Base-by-base conservation (phyloP, 2,329 filamentous ascomycete genomes). In the Colletotrichum lentis region DNA sequence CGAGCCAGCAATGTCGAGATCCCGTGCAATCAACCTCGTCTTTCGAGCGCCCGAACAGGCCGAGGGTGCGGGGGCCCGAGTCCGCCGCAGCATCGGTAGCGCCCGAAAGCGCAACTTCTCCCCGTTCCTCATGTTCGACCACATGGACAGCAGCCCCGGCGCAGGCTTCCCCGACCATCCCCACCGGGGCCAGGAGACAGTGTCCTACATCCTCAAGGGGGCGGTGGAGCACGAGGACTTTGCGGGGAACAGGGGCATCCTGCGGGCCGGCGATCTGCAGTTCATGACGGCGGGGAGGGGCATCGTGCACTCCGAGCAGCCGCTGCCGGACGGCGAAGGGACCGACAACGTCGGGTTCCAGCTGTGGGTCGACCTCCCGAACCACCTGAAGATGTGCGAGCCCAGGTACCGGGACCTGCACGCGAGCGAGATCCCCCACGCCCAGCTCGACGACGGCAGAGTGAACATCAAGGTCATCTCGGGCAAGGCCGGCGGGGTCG, bases 221-320 rank as follows among this genome's bases (percentile, higher is more conserved):
- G 92, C 87, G 3, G 88, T 96, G 67, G 93, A 97, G 80, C 94
- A 97, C 76, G 94, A 97, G 81, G 94, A 97, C 78, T 97, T 97
- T 73, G 90, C 92, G 2, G 94, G 94, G 10, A 90, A 96, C 81
- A 86, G 86, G 56, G 95, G 95, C 64, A 95, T 91, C 3, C 92
- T 98, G 73, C 85, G 90, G 68, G 80, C 91, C 0, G 95, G 96
- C n/a, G 95, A 97, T 76, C 81, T 98, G 52, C 95, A 98, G 77
- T 98, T 98, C 84, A 98, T 98, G 96, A 97, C 95, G 0, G 95
- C 95, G 0, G 95, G 95, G 3, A 84, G 86, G 22, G 95, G 95
- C 49, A 96, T 98, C 74, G 91, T 97, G 79, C 96, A 98, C 79
- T 93, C 94, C 41, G 96, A 98, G 80, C 97, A 97, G 94, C 96